phyloP scores from a whole-genome alignment of 345 rosid genomes.

The Linum usitatissimum region DNA sequence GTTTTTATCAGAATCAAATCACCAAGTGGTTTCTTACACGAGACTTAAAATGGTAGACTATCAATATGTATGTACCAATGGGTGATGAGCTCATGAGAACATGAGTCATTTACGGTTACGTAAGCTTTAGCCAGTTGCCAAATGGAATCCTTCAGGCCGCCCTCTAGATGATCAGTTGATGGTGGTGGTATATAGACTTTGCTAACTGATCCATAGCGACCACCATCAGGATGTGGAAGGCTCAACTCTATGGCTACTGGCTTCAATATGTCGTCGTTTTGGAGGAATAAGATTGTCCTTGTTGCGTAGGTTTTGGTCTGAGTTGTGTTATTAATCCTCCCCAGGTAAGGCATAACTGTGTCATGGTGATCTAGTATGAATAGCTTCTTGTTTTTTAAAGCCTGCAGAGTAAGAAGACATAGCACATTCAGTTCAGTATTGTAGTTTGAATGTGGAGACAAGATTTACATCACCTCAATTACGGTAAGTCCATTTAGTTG shows the following conservation, averaged over 20 bases:
- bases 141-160: constrained; percentile 46
- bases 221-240: constrained; percentile 62
- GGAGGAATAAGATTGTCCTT: constrained; percentile 66
- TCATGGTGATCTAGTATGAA: constrained; percentile 84
- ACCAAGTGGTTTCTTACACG: too few species aligned
- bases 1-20: constrained; percentile 28
- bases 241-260: constrained; percentile 80
- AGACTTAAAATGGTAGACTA: too few species aligned
- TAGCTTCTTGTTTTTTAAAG: constrained; percentile 43
- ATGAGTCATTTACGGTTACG: constrained; percentile 77
- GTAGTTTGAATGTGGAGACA: too few species aligned
- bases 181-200: constrained; percentile 58
- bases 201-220: constrained; percentile 45
- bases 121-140: constrained; percentile 94
- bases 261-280: constrained; percentile 68
- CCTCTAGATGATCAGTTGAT: constrained; percentile 13
- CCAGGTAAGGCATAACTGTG: constrained; percentile 59
- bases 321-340: constrained; percentile 49
- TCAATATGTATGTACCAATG: constrained; percentile 22
- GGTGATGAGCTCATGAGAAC: constrained; percentile 81
- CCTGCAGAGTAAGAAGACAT: constrained; percentile 25
- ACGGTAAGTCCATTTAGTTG: constrained; percentile 40
- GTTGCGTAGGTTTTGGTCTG: constrained; percentile 54
- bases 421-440: neutral
- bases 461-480: constrained; percentile 34